Percentiles rank a stretch among this genome's conserved stretches.
Conservation (phyloP, 192 early-diverging fungal species). For the Gryganskiella cystojenkinii region DNA sequence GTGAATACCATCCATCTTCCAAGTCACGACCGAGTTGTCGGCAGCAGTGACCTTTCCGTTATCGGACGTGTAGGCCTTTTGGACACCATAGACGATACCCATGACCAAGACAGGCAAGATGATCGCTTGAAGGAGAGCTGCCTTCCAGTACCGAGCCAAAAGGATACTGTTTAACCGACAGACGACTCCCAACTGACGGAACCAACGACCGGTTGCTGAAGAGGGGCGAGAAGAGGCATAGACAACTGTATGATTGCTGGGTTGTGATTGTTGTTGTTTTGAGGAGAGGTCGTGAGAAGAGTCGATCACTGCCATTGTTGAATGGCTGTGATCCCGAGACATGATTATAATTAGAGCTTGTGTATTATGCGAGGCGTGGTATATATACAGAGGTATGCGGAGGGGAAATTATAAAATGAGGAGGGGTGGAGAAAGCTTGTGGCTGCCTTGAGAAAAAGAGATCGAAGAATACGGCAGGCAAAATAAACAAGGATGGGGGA, state of each 20-base stretch:
- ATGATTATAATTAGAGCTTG: too few relatives aligned
- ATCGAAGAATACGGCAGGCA: neutral
- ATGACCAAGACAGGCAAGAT: constrained; percentile 28
- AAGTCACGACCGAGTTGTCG: constrained; percentile 14
- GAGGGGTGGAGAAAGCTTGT: neutral
- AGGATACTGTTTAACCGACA: constrained; percentile 38
- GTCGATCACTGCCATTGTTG: neutral
- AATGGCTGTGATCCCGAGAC: too few relatives aligned
- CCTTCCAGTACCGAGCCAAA: constrained; percentile 36
- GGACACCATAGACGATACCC: constrained; percentile 24
- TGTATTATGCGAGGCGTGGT: too few relatives aligned
- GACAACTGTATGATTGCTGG: constrained; percentile 3
- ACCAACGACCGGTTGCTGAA: constrained; percentile 6
- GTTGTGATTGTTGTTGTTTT: neutral
- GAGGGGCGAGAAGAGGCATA: constrained; percentile 34
- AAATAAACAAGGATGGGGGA: too few relatives aligned
- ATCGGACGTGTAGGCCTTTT: constrained; percentile 12
- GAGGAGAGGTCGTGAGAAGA: neutral
- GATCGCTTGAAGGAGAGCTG: constrained; percentile 21
- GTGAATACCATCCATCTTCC: constrained; percentile 39
- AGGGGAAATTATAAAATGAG: too few relatives aligned
- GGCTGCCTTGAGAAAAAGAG: neutral
- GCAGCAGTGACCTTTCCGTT: constrained; percentile 12
- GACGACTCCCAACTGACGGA: constrained; percentile 33
- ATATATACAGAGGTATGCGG: too few relatives aligned